These are phyloP conservation scores for Plasmodium relictum DNA, from an alignment of 169 alveolate genomes.

Conservation along the genomic window DNA sequence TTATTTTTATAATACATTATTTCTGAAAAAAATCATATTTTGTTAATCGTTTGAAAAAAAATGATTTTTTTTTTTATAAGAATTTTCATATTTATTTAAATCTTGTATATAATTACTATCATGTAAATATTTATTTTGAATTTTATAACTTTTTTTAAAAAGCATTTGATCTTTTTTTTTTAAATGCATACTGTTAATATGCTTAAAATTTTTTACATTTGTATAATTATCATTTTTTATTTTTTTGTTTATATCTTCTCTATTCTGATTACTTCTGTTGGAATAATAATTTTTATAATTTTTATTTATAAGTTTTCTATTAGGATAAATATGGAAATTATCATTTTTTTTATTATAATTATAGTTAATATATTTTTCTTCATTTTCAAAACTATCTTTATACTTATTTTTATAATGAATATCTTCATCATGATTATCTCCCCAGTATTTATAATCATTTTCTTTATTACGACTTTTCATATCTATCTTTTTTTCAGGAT, in stretches of 20 bases:
- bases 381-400: neutral
- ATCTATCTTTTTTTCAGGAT: neutral
- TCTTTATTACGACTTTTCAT: slow-evolving; percentile 8
- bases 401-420: slow-evolving; percentile 12
- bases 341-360: slow-evolving; percentile 15
- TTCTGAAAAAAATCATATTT: neutral
- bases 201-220: slow-evolving; percentile 11
- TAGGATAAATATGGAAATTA: slow-evolving; percentile 8
- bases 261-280: neutral
- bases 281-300: slow-evolving; percentile 18
- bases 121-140: neutral
- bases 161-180: slow-evolving; percentile 8
- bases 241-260: slow-evolving; percentile 19
- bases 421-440: slow-evolving; percentile 24
- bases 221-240: slow-evolving; percentile 4
- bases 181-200: neutral
- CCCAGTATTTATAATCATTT: slow-evolving; percentile 13
- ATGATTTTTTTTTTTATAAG: neutral
- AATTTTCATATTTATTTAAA: neutral
- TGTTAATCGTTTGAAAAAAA: neutral
- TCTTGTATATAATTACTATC: neutral
- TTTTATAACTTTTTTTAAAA: slow-evolving; percentile 2
- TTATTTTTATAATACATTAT: no score
- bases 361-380: neutral
- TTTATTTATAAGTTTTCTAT: slow-evolving; percentile 24